Evolutionary conservation across 2,329 filamentous ascomycete species (phyloP).

Genomic region (Fusarium brevicatenulatum): DNA sequence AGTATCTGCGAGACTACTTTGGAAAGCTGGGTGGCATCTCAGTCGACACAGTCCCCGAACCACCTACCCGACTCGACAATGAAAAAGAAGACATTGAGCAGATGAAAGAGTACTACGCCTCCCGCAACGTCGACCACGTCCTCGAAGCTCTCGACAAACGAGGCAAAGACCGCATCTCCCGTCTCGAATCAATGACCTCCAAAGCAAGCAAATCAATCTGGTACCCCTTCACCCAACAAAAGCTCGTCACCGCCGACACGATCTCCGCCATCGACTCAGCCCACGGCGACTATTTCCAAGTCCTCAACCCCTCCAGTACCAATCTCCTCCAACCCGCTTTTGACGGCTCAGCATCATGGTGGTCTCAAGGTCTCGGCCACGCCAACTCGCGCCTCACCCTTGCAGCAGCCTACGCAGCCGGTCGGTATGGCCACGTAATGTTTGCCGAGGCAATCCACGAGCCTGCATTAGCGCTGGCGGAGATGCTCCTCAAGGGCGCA

Average conservation of each 20-base stretch:
- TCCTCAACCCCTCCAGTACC: constrained; percentile 41
- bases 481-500: constrained; percentile 68
- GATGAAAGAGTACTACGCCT: constrained; percentile 73
- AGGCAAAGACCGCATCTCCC: constrained; percentile 66
- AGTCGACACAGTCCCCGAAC: constrained; percentile 66
- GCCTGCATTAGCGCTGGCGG: constrained; percentile 76
- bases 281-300: constrained; percentile 81
- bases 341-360: constrained; percentile 89
- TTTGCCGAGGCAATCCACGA: constrained; percentile 84
- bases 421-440: constrained; percentile 89
- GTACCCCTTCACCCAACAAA: constrained; percentile 90
- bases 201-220: constrained; percentile 75
- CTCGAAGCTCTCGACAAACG: constrained; percentile 62
- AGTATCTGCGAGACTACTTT: constrained; percentile 77
- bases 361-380: constrained; percentile 89
- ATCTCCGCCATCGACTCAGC: constrained; percentile 85
- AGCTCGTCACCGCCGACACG: constrained; percentile 66
- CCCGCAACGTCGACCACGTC: constrained; percentile 55
- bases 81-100: constrained; percentile 60
- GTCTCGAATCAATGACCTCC: constrained; percentile 69
- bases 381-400: constrained; percentile 77
- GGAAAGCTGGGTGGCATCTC: constrained; percentile 64
- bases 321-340: constrained; percentile 66
- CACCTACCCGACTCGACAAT: constrained; percentile 61
- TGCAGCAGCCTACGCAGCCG: constrained; percentile 82